A percentile compares a stretch with the other conserved stretches of the same genome.
Evolutionary conservation across 441 rosid genomes (phyloP).

Genomic region (Adansonia madagascariensis): DNA sequence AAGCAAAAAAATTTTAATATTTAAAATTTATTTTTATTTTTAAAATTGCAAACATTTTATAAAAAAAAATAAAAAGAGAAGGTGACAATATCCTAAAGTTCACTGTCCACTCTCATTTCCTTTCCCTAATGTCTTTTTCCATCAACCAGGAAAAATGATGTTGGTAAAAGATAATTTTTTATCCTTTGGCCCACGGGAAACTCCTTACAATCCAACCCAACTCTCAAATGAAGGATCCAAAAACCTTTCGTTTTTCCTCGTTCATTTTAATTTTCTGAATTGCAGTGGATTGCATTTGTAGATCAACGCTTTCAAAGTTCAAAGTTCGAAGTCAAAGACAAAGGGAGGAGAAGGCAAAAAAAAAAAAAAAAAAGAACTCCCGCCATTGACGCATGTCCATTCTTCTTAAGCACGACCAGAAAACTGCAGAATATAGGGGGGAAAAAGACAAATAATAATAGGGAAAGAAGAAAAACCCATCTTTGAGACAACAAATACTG

Average conservation of each 20-base stretch:
- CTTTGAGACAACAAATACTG: not conserved
- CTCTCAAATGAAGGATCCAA: not conserved
- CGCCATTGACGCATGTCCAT: slow-evolving; percentile 25
- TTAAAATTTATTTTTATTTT: too few species aligned
- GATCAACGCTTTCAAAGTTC: not conserved
- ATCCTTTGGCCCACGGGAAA: not conserved
- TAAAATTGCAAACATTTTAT: too few species aligned
- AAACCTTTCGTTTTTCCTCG: not conserved
- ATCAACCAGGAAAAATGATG: not conserved
- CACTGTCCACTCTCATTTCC: not conserved
- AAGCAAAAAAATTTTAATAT: too few species aligned
- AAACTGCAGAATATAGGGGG: not conserved
- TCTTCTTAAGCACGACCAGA: not conserved
- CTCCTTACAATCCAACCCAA: slow-evolving; percentile 5
- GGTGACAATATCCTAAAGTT: too few species aligned
- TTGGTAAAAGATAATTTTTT: not conserved
- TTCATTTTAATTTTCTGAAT: not conserved
- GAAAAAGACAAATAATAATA: not conserved
- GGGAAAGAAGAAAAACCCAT: not conserved
- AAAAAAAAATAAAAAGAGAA: too few species aligned
- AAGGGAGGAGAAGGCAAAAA: not conserved
- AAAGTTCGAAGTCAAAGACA: not conserved
- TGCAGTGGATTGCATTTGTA: not conserved
- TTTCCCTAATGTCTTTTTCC: not conserved
- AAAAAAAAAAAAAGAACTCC: slow-evolving; percentile 10